Percentiles rank a stretch among this genome's conserved stretches.
phyloP scores from a whole-genome alignment of 2,329 filamentous ascomycete genomes.

The Fusarium longipes region DNA sequence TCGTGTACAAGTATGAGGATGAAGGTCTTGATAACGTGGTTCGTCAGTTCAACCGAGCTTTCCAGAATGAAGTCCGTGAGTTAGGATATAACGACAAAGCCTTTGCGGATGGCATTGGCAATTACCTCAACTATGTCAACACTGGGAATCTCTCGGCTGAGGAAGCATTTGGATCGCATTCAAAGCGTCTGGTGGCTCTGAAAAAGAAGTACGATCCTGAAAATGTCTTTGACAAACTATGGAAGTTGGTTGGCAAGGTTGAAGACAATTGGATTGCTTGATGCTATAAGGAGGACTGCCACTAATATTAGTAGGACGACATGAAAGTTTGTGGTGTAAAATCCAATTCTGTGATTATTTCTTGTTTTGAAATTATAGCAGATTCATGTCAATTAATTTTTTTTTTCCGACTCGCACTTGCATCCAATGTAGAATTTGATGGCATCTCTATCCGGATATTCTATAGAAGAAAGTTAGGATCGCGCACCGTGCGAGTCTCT shows the following conservation, averaged over 20 bases:
- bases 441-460: neutral
- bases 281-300: neutral
- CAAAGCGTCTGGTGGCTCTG: conserved; percentile 28
- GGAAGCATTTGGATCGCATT: conserved; percentile 35
- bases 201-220: conserved; percentile 38
- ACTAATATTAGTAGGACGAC: neutral
- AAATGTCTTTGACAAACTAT: conserved; percentile 41
- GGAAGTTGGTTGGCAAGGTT: conserved; percentile 36
- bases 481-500: conserved; percentile 18
- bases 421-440: neutral
- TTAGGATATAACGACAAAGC: conserved; percentile 39
- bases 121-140: conserved; percentile 38
- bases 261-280: conserved; percentile 35
- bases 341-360: neutral
- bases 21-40: conserved; percentile 29
- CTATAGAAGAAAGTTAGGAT: neutral
- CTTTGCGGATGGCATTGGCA: conserved; percentile 32
- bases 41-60: conserved; percentile 39
- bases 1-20: conserved; percentile 34
- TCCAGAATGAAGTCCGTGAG: conserved; percentile 32
- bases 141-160: conserved; percentile 32
- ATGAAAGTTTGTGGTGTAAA: neutral
- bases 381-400: no score
- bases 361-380: neutral
- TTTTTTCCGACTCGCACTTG: no score